Evolutionary conservation across 2,329 filamentous ascomycete genomes (phyloP).

Genomic region (Daldinia sp.): DNA sequence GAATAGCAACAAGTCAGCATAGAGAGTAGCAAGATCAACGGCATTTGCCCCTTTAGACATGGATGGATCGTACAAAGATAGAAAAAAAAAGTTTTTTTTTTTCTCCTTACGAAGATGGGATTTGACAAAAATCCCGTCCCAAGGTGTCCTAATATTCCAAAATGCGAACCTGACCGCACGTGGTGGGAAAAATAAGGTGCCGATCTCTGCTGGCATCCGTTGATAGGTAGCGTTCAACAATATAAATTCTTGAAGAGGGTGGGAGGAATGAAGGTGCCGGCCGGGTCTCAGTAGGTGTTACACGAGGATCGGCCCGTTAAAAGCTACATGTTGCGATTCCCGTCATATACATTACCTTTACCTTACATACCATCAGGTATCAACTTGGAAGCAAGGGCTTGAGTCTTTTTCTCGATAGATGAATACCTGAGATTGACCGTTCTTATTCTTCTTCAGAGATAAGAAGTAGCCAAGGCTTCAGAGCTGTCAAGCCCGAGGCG

Average conservation of each 20-base stretch:
- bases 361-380: background rate
- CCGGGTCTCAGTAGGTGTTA: slow-evolving; percentile 20
- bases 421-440: background rate
- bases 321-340: slow-evolving; percentile 23
- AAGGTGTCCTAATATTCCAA: slow-evolving; percentile 17
- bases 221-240: slow-evolving; percentile 33
- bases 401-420: background rate
- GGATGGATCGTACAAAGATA: slow-evolving; percentile 13
- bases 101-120: slow-evolving; percentile 25
- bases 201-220: slow-evolving; percentile 39
- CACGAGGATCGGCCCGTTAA: slow-evolving; percentile 40
- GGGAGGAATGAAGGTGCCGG: slow-evolving; percentile 25
- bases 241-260: slow-evolving; percentile 22
- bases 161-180: slow-evolving; percentile 30
- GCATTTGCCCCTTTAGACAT: slow-evolving; percentile 23
- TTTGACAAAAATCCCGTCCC: slow-evolving; percentile 40
- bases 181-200: slow-evolving; percentile 26
- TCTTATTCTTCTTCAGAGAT: slow-evolving; percentile 7
- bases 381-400: background rate
- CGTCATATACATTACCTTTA: background rate
- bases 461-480: background rate
- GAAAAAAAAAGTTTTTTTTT: background rate
- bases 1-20: slow-evolving; percentile 21
- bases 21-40: slow-evolving; percentile 23
- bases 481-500: slow-evolving; percentile 20